Conservation (phyloP, 2,329 filamentous ascomycete genomes). For the Diplodia scrobiculata region DNA sequence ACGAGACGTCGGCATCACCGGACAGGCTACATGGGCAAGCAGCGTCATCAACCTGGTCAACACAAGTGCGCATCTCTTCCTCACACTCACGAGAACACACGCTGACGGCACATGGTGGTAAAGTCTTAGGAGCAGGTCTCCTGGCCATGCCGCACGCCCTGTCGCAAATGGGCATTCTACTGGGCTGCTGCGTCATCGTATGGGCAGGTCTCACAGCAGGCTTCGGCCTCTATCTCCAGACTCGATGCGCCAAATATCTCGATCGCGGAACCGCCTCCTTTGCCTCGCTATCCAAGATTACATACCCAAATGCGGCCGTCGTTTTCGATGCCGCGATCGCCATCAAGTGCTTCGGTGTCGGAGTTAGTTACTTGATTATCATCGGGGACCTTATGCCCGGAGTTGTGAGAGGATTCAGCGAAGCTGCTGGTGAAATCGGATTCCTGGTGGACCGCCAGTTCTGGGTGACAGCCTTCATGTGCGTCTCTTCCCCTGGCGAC, state of each 20-base stretch:
- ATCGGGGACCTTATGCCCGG: constrained; percentile 98
- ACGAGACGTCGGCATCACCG: constrained; percentile 68
- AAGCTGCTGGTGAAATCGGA: constrained; percentile 58
- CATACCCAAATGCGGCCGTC: constrained; percentile 93
- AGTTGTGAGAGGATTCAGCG: constrained; percentile 79
- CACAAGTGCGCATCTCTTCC: constrained; percentile 66
- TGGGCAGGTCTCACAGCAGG: constrained; percentile 89
- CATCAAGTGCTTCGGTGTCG: constrained; percentile 97
- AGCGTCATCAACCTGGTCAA: constrained; percentile 95
- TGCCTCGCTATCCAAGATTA: constrained; percentile 94
- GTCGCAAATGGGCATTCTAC: constrained; percentile 89
- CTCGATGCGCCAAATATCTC: constrained; percentile 87
- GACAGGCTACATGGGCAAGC: constrained; percentile 84
- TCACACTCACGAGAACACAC: not conserved
- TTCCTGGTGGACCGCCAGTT: constrained; percentile 90
- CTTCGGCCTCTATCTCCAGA: constrained; percentile 93
- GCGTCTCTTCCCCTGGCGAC: constrained; percentile 37
- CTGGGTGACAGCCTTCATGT: constrained; percentile 98
- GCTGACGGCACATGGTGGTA: constrained; percentile 11
- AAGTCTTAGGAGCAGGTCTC: constrained; percentile 90
- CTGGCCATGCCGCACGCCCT: constrained; percentile 94
- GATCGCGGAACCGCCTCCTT: constrained; percentile 88
- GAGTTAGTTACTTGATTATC: constrained; percentile 96
- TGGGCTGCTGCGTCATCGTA: constrained; percentile 80
- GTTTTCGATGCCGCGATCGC: constrained; percentile 95